Base-by-base conservation (phyloP, 2,329 filamentous ascomycete species). In the Alternaria angustiovoidea region DNA sequence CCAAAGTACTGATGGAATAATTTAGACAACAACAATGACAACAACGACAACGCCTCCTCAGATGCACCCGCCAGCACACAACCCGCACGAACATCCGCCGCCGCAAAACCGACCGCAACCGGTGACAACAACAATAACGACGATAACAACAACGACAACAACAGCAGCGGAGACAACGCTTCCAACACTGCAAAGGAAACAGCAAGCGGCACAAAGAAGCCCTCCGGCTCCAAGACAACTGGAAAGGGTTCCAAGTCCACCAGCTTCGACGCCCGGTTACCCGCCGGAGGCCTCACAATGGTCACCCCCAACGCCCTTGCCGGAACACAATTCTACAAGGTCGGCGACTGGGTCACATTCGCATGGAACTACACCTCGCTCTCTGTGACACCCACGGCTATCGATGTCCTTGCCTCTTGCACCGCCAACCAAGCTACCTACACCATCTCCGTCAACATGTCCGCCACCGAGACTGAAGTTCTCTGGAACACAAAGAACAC, bases 291-390 rank as follows among this genome's bases (percentile, higher is more conserved):
- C 54, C 81, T 90, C 56, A 81, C 82, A 44, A 87, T 90, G 85
- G 79, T 89, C 55, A 88, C 86, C 6, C 88, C 88, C 2, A 79
- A 80, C 51, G 73, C 81, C 8, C 74, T 79, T 7, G 80, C 81
- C 8, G 80, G 82, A 16, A 78, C 83, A 5, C 83, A 84, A 55
- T 90, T 86, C 78, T 89, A 88, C 82, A 90, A 89, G 75, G 85
- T 90, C 66, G 86, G 86, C 18, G 82, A 89, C 44, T 82, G 81
- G 60, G 79, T 89, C 30, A 89, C 88, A 0, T 89, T 90, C 66
- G 84, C 81, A 20, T 91, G 88, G 88, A 90, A 91, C 77, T 90
- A 89, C 77, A 91, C 88, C 14, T 88, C 86, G 11, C 79, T 90
- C 24, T 83, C 81, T 20, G 81, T 85, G 18, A 87, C 85, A 0